Evolutionary conservation across 192 early-diverging fungal genomes (phyloP).

Genomic region (Backusella macrospora): DNA sequence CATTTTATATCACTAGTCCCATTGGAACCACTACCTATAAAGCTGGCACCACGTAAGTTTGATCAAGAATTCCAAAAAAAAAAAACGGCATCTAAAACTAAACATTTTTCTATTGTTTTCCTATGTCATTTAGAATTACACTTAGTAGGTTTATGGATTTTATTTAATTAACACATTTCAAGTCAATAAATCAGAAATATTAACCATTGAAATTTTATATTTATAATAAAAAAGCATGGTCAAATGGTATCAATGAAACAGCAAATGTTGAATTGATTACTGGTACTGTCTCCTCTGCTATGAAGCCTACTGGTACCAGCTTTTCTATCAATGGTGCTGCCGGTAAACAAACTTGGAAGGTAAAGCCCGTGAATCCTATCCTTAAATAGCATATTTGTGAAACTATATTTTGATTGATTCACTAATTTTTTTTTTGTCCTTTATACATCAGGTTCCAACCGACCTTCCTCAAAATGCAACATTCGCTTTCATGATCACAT

Average conservation of each 20-base stretch:
- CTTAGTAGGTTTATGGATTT: constrained; percentile 1
- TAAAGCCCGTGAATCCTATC: background rate
- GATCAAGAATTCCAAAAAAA: background rate
- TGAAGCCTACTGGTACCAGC: background rate
- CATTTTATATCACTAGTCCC: constrained; percentile 38
- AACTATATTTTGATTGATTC: background rate
- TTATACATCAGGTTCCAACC: constrained; percentile 25
- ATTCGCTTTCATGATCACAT: constrained; percentile 29
- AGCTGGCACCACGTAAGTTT: constrained; percentile 30
- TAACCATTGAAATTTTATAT: background rate
- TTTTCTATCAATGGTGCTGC: constrained; percentile 19
- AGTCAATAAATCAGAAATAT: background rate
- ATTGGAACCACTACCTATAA: constrained; percentile 23
- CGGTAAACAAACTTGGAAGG: constrained; percentile 17
- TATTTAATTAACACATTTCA: background rate
- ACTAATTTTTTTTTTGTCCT: constrained; percentile 6
- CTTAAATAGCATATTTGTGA: background rate
- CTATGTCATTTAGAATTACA: background rate
- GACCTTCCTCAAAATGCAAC: constrained; percentile 19
- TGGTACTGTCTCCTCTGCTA: constrained; percentile 8
- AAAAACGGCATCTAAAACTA: background rate
- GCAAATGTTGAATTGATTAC: constrained; percentile 4
- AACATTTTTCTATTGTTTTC: background rate
- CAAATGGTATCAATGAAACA: constrained; percentile 18
- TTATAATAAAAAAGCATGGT: constrained; percentile 15